phyloP scores from a whole-genome alignment of 2,329 filamentous ascomycete genomes.

The Phyllosticta ampelicida region DNA sequence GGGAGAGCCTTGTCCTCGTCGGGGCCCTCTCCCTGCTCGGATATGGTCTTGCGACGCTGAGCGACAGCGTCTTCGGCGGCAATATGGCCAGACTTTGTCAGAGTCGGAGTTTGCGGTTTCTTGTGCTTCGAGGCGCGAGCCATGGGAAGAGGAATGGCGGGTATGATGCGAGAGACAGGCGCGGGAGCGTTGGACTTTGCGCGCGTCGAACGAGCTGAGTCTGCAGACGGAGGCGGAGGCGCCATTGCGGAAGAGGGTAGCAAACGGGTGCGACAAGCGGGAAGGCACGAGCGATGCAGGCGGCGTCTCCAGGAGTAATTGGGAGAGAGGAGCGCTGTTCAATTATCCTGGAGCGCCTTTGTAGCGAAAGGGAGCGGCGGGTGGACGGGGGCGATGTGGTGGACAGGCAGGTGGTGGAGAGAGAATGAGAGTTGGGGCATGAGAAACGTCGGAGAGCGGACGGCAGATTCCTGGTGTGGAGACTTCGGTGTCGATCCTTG shows the following conservation, averaged over 20 bases:
- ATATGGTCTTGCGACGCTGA: background rate
- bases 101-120: background rate
- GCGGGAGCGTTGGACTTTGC: conserved; percentile 19
- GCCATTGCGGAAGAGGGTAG: conserved; percentile 18
- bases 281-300: conserved; percentile 6
- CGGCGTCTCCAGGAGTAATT: conserved; percentile 34
- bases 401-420: background rate
- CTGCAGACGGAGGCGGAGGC: conserved; percentile 17
- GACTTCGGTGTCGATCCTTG: background rate
- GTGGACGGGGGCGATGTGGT: conserved; percentile 2
- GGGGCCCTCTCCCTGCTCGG: background rate
- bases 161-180: conserved; percentile 23
- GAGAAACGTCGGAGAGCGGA: conserved; percentile 6
- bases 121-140: conserved; percentile 15
- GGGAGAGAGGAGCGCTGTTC: conserved; percentile 18
- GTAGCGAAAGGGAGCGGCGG: conserved; percentile 9
- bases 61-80: conserved; percentile 1
- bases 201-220: conserved; percentile 16
- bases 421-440: background rate
- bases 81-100: background rate
- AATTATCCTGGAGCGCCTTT: conserved; percentile 34
- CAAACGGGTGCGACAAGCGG: background rate
- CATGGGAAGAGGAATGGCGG: conserved; percentile 27
- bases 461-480: background rate
- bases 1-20: background rate